phyloP scores from a whole-genome alignment of 73 alveolate species.

The Halteria grandinella region DNA sequence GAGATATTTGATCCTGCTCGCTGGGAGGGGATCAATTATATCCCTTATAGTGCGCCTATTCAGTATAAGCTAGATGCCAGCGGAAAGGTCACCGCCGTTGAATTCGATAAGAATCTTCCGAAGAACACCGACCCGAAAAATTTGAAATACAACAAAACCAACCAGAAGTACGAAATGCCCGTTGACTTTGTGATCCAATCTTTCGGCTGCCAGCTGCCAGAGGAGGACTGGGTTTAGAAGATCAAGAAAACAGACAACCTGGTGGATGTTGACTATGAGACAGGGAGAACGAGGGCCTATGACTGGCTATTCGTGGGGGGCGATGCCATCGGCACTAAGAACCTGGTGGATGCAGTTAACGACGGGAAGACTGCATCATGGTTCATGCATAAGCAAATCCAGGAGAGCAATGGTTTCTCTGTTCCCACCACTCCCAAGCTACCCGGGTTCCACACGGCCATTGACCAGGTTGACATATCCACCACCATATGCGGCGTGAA shows the following conservation, averaged over 20 bases:
- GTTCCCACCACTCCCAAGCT: constrained; percentile 57
- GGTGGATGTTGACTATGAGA: constrained; percentile 35
- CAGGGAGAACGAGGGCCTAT: constrained; percentile 56
- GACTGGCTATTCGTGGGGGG: constrained; percentile 78
- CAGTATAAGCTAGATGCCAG: constrained; percentile 43
- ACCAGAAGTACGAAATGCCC: constrained; percentile 45
- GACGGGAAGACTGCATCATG: constrained; percentile 83
- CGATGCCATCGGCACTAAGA: constrained; percentile 73
- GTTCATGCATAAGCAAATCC: constrained; percentile 62
- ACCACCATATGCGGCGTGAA: constrained; percentile 54
- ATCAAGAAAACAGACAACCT: constrained; percentile 49
- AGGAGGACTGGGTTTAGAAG: constrained; percentile 58
- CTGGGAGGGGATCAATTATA: constrained; percentile 70
- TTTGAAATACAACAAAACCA: constrained; percentile 56
- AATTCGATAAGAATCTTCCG: constrained; percentile 71
- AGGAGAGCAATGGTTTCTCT: constrained; percentile 38
- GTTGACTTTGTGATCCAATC: constrained; percentile 66
- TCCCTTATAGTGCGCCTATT: constrained; percentile 66
- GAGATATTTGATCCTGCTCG: constrained; percentile 69
- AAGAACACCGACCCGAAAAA: constrained; percentile 57
- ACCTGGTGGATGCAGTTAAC: constrained; percentile 77
- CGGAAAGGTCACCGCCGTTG: constrained; percentile 59
- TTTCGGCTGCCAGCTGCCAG: constrained; percentile 67
- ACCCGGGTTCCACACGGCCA: constrained; percentile 65
- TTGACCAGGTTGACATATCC: constrained; percentile 70